phyloP scores from a whole-genome alignment of 768 basidiomycete genomes.

The Mycena epipterygia region DNA sequence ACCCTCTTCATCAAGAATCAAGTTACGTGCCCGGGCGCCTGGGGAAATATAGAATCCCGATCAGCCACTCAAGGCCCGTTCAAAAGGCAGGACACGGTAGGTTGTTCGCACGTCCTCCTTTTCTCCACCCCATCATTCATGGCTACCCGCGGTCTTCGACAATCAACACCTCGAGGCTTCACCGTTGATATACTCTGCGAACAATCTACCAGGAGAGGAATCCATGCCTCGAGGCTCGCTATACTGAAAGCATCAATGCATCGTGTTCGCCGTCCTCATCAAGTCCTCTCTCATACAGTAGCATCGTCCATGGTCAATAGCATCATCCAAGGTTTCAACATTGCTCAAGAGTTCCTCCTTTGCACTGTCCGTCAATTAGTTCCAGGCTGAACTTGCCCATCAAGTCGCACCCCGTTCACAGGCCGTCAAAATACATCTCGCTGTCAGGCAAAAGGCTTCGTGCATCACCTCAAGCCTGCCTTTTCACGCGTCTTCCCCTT shows the following conservation, averaged over 20 bases:
- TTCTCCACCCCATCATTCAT: slow-evolving; percentile 5
- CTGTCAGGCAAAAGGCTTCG: slow-evolving; percentile 10
- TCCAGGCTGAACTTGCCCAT: slow-evolving; percentile 7
- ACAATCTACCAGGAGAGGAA: slow-evolving; percentile 1
- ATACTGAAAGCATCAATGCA: slow-evolving; percentile 13
- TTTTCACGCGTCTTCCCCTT: neutral
- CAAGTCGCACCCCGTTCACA: slow-evolving; percentile 5
- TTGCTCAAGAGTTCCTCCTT: slow-evolving; percentile 21
- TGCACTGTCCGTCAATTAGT: slow-evolving; percentile 6
- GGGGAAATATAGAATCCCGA: slow-evolving; percentile 5
- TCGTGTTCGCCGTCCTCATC: slow-evolving; percentile 11
- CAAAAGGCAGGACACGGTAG: slow-evolving; percentile 4
- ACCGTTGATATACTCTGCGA: too few species aligned
- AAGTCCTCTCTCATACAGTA: slow-evolving; percentile 14
- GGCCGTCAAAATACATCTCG: slow-evolving; percentile 11
- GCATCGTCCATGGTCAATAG: slow-evolving; percentile 5
- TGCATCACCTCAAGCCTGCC: slow-evolving; percentile 5
- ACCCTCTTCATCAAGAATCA: slow-evolving; percentile 11
- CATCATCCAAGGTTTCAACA: slow-evolving; percentile 6
- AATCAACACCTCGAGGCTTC: too few species aligned
- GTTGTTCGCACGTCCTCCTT: slow-evolving; percentile 5
- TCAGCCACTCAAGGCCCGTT: slow-evolving; percentile 15
- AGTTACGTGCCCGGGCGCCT: slow-evolving; percentile 6
- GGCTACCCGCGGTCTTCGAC: neutral
- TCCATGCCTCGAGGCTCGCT: slow-evolving; percentile 6